Evolutionary conservation across 2,329 filamentous ascomycete genomes (phyloP), one percentile per base, ranked within the genome.

Genomic region (Aspergillus flavus): DNA sequence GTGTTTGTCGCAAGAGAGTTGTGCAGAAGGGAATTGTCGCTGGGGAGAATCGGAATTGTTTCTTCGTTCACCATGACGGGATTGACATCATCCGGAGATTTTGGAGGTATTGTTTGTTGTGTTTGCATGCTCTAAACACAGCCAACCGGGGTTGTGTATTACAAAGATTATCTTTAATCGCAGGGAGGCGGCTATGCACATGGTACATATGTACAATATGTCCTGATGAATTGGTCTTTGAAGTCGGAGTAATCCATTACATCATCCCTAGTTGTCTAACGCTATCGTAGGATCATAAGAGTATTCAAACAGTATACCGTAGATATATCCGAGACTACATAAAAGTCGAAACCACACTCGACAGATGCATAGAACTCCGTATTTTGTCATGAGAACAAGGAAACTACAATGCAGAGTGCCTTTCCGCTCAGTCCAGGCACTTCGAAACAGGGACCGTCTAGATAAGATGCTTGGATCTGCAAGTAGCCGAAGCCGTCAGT

Each of bases 391-490:
- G 64, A 64, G 19, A 60, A 55, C 58, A 60, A 62, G 63, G 59
- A 66, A 68, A 64, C 66, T 62, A 59, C 64, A 66, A 54, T 58
- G 55, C 36, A 56, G 55, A 61, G 59, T 56, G 43, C 62, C 61
- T 23, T 65, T 59, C 59, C 59, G 52, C 52, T 32, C 61, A 52
- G 48, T 28, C 56, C 10, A 57, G 64, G 53, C n/a, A 57, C 54
- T 16, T 34, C 43, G 28, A 56, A 61, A 48, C 36, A 55, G 50
- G 23, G 28, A 28, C 14, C 14, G 54, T 65, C 67, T 85, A 90
- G 72, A 90, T 90, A 68, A 90, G 86, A 81, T 90, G 87, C 84
- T 90, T 90, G 71, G 87, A 89, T 72, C 86, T 89, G 69, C 63
- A 74, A 65, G 28, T 57, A 52, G 36, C 32, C 63, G 32, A 59